phyloP scores from a whole-genome alignment of 2,329 filamentous ascomycete species.

The Raffaelea ambrosiae region DNA sequence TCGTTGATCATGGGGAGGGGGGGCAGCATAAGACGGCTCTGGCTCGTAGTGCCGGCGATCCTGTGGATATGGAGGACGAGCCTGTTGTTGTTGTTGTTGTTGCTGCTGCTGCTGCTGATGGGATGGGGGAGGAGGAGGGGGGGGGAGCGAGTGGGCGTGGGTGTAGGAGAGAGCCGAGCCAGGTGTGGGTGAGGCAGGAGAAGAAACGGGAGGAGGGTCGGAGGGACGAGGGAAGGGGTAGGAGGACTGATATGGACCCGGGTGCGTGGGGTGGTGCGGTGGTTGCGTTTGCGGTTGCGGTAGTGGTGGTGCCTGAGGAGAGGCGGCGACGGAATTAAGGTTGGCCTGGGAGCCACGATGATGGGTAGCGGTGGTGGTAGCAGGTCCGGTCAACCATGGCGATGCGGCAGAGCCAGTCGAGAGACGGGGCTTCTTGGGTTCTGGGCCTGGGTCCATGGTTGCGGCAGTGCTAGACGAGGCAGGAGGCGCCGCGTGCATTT shows the following conservation, averaged over 20 bases:
- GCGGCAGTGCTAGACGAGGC: slow-evolving; percentile 29
- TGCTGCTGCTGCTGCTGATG: slow-evolving; percentile 11
- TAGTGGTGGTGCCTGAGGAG: slow-evolving; percentile 17
- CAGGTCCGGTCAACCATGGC: slow-evolving; percentile 34
- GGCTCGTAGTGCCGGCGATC: slow-evolving; percentile 48
- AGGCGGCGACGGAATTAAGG: slow-evolving; percentile 25
- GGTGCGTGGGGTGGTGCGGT: slow-evolving; percentile 24
- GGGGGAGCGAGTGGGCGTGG: neutral
- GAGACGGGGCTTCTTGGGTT: slow-evolving; percentile 52
- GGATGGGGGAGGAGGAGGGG: slow-evolving; percentile 12
- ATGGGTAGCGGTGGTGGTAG: slow-evolving; percentile 33
- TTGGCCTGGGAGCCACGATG: slow-evolving; percentile 38
- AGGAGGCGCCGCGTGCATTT: slow-evolving; percentile 15
- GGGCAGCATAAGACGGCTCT: slow-evolving; percentile 24
- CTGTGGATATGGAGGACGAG: slow-evolving; percentile 19
- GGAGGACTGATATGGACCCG: slow-evolving; percentile 28
- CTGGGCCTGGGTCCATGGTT: slow-evolving; percentile 54
- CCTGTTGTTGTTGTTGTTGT: slow-evolving; percentile 13
- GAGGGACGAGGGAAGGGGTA: slow-evolving; percentile 28
- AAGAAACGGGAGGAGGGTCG: slow-evolving; percentile 19
- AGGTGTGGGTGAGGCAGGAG: neutral
- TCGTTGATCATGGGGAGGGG: no score
- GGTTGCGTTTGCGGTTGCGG: slow-evolving; percentile 8
- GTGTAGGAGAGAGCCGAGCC: neutral
- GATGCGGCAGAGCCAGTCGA: slow-evolving; percentile 24